Evolutionary conservation across 225 moss, liverwort and hornwort species (phyloP).

Genomic region (Lunularia cruciata): DNA sequence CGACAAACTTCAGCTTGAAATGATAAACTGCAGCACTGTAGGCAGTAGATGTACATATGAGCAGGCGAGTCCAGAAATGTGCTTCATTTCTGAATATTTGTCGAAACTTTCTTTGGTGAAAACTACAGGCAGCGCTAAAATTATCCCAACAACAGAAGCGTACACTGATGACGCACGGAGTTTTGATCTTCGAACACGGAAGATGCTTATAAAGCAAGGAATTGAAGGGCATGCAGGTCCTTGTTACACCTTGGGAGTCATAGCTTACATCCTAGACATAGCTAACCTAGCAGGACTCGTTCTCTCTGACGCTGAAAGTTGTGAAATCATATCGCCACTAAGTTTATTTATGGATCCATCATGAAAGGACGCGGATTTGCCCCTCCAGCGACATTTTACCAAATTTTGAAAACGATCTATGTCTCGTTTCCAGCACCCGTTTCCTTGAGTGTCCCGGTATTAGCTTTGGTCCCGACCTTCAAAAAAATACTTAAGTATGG

Average conservation of each 20-base stretch:
- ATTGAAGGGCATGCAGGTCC: background rate
- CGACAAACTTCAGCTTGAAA: background rate
- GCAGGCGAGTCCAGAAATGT: background rate
- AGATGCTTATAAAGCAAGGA: background rate
- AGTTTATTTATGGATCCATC: background rate
- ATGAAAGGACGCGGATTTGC: background rate
- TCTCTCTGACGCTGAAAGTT: background rate
- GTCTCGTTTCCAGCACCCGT: background rate
- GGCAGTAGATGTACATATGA: too few species aligned
- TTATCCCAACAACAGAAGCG: background rate
- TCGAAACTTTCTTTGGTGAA: background rate
- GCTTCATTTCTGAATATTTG: conserved; percentile 1
- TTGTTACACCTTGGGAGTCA: background rate
- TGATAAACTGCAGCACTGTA: too few species aligned
- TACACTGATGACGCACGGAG: background rate
- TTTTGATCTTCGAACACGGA: too few species aligned
- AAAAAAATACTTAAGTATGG: background rate
- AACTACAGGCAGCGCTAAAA: too few species aligned
- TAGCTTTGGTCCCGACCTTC: background rate
- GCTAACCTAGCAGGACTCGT: background rate
- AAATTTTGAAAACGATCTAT: background rate
- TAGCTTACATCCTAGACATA: background rate
- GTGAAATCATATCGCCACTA: background rate
- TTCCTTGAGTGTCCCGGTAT: too few species aligned
- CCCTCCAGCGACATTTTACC: background rate